phyloP scores from a whole-genome alignment of 805 yeast species.

The Kregervanrija fluxuum region DNA sequence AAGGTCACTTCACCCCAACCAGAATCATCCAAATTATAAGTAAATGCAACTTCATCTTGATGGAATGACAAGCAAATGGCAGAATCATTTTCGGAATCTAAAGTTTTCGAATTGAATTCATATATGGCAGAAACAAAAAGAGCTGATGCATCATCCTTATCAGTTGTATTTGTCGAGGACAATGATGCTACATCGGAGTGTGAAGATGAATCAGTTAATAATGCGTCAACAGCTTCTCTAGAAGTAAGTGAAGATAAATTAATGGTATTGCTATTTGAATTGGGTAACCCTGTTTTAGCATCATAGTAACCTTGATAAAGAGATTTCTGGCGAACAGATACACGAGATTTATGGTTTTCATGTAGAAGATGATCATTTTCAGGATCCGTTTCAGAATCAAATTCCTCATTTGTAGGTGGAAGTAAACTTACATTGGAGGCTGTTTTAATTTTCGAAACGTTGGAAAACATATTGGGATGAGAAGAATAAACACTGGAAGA shows the following conservation, averaged over 20 bases:
- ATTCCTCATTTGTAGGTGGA: no score
- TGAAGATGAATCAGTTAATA: not conserved
- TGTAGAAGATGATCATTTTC: slow-evolving; percentile 3
- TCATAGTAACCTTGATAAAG: slow-evolving; percentile 16
- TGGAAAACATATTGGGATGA: no score
- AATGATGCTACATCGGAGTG: not conserved
- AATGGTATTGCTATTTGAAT: not conserved
- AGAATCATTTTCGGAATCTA: slow-evolving; percentile 59
- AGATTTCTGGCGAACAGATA: slow-evolving; percentile 24
- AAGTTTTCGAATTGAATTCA: slow-evolving; percentile 32
- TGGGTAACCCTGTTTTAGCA: slow-evolving; percentile 8
- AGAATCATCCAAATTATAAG: slow-evolving; percentile 69
- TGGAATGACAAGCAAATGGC: slow-evolving; percentile 69
- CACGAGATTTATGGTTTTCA: slow-evolving; percentile 12
- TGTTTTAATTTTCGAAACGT: no score
- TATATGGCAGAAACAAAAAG: slow-evolving; percentile 30
- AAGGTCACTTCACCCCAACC: slow-evolving; percentile 88
- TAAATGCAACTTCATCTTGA: slow-evolving; percentile 65
- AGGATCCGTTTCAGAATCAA: not conserved
- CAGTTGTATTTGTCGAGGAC: slow-evolving; percentile 1
- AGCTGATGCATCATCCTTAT: slow-evolving; percentile 28
- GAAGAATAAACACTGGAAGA: no score
- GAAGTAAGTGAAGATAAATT: slow-evolving; percentile 3
- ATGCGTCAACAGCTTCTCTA: slow-evolving; percentile 2
- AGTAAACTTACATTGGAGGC: no score